These are phyloP conservation scores for Camellia granthamiana DNA, from an alignment of 148 eudicot genomes.

Conservation along the genomic window DNA sequence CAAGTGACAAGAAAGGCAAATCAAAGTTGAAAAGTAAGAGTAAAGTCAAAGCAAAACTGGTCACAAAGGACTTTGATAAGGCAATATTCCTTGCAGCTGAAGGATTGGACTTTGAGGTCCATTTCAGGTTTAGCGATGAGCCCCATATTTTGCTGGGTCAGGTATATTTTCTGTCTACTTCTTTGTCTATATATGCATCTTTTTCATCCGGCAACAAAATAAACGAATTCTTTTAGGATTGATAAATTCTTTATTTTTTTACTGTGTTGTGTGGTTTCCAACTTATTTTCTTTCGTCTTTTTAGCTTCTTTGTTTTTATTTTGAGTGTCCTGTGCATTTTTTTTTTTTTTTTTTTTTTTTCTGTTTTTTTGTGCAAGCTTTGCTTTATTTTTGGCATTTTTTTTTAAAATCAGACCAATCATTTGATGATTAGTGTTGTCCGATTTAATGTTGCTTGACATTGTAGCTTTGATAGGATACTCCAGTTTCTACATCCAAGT, in stretches of 20 bases:
- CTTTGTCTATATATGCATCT: not conserved
- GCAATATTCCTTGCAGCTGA: conserved; percentile 32
- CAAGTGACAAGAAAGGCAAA: conserved; percentile 23
- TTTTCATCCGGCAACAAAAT: conserved; percentile 3
- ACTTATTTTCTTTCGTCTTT: not conserved
- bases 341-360: too few species aligned
- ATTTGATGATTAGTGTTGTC: not conserved
- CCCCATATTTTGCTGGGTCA: conserved; percentile 79
- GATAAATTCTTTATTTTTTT: not conserved
- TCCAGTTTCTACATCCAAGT: not conserved
- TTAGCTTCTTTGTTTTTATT: not conserved
- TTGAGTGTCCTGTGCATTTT: not conserved
- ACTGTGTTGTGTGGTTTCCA: not conserved
- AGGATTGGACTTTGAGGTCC: conserved; percentile 59
- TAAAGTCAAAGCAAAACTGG: not conserved
- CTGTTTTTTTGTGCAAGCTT: too few species aligned
- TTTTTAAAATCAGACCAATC: too few species aligned
- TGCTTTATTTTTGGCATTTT: too few species aligned
- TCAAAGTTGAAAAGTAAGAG: conserved; percentile 18
- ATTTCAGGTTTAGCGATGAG: conserved; percentile 52
- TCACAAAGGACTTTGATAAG: conserved; percentile 31
- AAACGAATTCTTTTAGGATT: not conserved
- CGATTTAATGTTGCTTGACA: not conserved
- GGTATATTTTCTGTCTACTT: conserved; percentile 36
- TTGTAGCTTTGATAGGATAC: not conserved